Base-by-base conservation (phyloP, 257 asterid genomes). In the Linaria vulgaris region DNA sequence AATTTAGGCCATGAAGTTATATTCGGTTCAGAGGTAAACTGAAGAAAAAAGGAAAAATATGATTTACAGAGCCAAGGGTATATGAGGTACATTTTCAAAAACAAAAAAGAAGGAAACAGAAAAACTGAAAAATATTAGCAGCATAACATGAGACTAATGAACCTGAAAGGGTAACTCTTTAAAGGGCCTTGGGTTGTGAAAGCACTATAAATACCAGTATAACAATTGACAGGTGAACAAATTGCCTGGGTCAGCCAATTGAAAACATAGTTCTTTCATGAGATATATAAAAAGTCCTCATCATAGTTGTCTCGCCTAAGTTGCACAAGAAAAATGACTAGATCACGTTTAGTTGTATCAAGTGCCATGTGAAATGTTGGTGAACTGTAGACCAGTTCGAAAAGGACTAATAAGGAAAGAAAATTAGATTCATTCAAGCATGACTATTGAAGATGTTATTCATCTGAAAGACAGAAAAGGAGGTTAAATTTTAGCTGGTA, bases 221-320 rank as follows among this genome's bases (percentile, higher is more conserved):
- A 19, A 56, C 7, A 34, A 22, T 16, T 30, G n/a, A 39, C 19
- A 44, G 21, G 41, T 43, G 39, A 57, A 57, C 37, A 44, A 24
- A 20, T 39, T 10, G 14, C 11, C 43, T 5, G 43, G 64, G 20
- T 6, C 14, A 39, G 50, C 31, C 37, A 20, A 8, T n/a, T 25
- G 31, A n/a, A 31, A 31, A 69, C 52, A 54, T 8, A 23, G 53
- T 55, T 54, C 17, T 47, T 41, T 25, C 34, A 58, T 25, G 45
- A 64, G 12, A 49, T 20, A 45, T 30, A 49, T 15, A 48, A 48
- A 58, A 12, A 41, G 23, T 37, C 43, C 30, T 21, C 49, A 51
- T 19, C 44, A 68, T 24, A 38, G n/a, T 27, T 67, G 34, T 44
- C n/a, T 23, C 20, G 1, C 24, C 20, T 22, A 5, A 31, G n/a